These are phyloP conservation scores for Eutrema salsugineum DNA, from an alignment of 441 rosid genomes.

Conservation along the genomic window DNA sequence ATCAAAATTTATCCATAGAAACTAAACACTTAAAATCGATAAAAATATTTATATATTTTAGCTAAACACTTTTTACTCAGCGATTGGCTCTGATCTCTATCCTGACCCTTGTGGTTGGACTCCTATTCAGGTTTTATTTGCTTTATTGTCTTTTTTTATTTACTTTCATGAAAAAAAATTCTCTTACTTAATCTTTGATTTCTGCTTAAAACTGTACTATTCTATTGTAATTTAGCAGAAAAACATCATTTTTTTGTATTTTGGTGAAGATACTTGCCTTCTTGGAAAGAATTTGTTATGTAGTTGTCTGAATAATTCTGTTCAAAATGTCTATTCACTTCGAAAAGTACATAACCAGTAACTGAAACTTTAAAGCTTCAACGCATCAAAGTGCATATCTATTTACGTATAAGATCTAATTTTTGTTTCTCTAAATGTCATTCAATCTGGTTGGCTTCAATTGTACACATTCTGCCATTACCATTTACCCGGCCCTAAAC, in stretches of 20 bases:
- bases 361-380: not conserved
- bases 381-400: conserved; percentile 7
- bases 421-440: conserved; percentile 6
- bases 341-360: conserved; percentile 13
- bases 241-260: not conserved
- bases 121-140: conserved; percentile 67
- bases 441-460: conserved; percentile 10
- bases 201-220: not conserved
- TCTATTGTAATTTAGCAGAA: not conserved
- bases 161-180: not conserved
- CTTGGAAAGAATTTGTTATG: not conserved
- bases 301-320: conserved; percentile 17
- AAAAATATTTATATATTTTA: too few relatives aligned
- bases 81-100: conserved; percentile 82
- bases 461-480: not conserved
- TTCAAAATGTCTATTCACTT: conserved; percentile 2
- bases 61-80: conserved; percentile 65
- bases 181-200: not conserved
- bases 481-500: too few relatives aligned
- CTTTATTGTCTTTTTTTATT: not conserved
- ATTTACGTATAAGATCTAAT: conserved; percentile 17
- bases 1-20: not conserved
- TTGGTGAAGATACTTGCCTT: not conserved
- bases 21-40: not conserved
- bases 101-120: conserved; percentile 99